Evolutionary conservation across 2,329 filamentous ascomycete species (phyloP).

Genomic region (Neoascochyta sp.): DNA sequence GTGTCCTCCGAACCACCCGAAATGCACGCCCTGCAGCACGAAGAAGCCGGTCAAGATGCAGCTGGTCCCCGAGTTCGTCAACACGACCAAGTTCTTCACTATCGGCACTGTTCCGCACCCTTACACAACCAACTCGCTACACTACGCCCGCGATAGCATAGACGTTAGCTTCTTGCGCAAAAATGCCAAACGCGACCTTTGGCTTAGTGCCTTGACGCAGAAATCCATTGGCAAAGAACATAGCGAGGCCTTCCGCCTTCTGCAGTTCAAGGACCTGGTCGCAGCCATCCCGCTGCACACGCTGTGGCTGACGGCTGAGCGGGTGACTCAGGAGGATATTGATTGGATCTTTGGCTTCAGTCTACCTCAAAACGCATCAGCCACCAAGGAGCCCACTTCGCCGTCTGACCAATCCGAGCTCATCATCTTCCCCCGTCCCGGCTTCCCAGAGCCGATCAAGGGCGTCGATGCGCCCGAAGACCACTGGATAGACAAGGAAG

Average conservation of each 20-base stretch:
- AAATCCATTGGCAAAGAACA: conserved; percentile 63
- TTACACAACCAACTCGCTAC: conserved; percentile 72
- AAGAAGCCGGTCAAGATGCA: conserved; percentile 62
- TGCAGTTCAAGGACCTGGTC: conserved; percentile 76
- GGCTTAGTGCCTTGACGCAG: conserved; percentile 69
- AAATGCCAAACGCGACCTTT: conserved; percentile 69
- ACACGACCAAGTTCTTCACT: conserved; percentile 69
- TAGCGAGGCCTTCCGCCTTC: conserved; percentile 61
- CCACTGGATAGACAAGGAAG: conserved; percentile 55
- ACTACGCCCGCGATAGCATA: conserved; percentile 51
- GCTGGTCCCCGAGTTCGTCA: conserved; percentile 66
- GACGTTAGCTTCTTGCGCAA: conserved; percentile 47
- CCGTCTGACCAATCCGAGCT: conserved; percentile 58
- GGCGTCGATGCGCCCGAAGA: conserved; percentile 50
- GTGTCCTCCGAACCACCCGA: conserved; percentile 76
- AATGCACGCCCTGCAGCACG: conserved; percentile 68
- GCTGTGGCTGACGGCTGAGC: conserved; percentile 78
- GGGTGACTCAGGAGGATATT: conserved; percentile 61
- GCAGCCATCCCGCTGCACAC: conserved; percentile 62
- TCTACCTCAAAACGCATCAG: conserved; percentile 58
- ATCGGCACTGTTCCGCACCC: conserved; percentile 89
- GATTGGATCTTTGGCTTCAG: conserved; percentile 89
- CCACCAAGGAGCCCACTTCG: conserved; percentile 54
- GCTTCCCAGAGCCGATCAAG: conserved; percentile 46
- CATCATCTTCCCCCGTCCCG: conserved; percentile 42